Percentiles rank a stretch among this genome's conserved stretches.
Evolutionary conservation across 805 yeast genomes (phyloP).

Genomic region (Suhomyces pyralidae): DNA sequence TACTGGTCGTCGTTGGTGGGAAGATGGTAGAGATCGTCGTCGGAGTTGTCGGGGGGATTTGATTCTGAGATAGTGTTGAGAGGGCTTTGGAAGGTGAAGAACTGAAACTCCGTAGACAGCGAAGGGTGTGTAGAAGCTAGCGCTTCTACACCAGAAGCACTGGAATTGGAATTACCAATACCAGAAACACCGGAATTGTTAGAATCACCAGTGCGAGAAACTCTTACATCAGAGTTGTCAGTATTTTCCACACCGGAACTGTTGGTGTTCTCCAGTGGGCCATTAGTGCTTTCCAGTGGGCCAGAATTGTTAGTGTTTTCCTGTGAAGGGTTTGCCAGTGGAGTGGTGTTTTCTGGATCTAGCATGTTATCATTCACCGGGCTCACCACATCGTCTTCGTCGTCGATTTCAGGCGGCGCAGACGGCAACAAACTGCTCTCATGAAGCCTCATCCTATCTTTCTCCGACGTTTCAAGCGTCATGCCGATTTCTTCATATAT

Average conservation of each 20-base stretch:
- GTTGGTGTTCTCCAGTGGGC: no score
- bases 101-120: neutral
- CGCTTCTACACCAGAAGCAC: no score
- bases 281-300: no score
- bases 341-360: no score
- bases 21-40: constrained; percentile 16
- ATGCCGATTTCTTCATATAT: constrained; percentile 5
- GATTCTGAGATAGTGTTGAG: constrained; percentile 4
- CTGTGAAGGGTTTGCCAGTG: no score
- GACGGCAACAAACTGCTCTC: constrained; percentile 67
- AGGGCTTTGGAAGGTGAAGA: constrained; percentile 9
- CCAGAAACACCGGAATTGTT: no score
- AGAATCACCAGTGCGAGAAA: no score
- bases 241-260: no score
- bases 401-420: constrained; percentile 33
- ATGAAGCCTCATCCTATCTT: constrained; percentile 49
- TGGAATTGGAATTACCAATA: no score
- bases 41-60: constrained; percentile 3
- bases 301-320: no score
- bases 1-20: constrained; percentile 15
- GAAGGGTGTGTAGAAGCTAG: no score
- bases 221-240: no score
- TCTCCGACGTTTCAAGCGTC: constrained; percentile 44
- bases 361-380: constrained; percentile 6
- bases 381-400: constrained; percentile 18